Evolutionary conservation across 352 stramenopile species (phyloP).

Genomic region (Phytophthora europaea): DNA sequence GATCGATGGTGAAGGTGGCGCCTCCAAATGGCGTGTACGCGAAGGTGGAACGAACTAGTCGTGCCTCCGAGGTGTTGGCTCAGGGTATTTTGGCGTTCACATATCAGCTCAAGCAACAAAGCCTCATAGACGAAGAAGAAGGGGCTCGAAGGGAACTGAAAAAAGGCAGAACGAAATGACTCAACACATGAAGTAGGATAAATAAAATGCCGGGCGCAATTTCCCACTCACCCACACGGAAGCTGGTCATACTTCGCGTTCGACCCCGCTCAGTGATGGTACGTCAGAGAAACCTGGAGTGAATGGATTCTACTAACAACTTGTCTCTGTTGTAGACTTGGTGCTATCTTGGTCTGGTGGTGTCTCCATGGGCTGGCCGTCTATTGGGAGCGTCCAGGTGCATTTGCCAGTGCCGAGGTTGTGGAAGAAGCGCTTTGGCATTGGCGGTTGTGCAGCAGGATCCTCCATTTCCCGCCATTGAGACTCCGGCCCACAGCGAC

Average conservation of each 20-base stretch:
- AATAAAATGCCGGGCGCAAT: constrained; percentile 50
- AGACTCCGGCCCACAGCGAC: constrained; percentile 6
- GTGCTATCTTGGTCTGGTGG: not conserved
- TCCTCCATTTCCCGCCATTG: constrained; percentile 68
- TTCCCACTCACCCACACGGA: constrained; percentile 9
- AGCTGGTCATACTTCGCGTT: not conserved
- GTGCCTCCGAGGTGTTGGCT: constrained; percentile 51
- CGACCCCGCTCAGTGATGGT: constrained; percentile 16
- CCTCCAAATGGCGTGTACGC: constrained; percentile 6
- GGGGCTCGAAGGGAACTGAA: constrained; percentile 31
- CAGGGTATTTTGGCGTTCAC: constrained; percentile 52
- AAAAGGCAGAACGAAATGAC: constrained; percentile 37
- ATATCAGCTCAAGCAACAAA: constrained; percentile 33
- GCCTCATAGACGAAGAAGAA: constrained; percentile 40
- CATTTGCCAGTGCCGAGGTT: constrained; percentile 51
- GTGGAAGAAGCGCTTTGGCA: constrained; percentile 57
- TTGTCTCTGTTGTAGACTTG: constrained; percentile 10
- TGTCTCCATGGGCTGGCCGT: not conserved
- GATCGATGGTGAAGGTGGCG: constrained; percentile 30
- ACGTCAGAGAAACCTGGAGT: constrained; percentile 16
- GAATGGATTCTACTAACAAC: constrained; percentile 22
- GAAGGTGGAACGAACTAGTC: constrained; percentile 41
- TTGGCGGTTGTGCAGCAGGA: constrained; percentile 22
- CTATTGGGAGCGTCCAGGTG: constrained; percentile 40
- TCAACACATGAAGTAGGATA: constrained; percentile 50